A percentile compares a stretch with the other conserved stretches of the same genome.
Conservation (phyloP, 1,284 basidiomycete species). For the Apiotrichum mycotoxinovorans region DNA sequence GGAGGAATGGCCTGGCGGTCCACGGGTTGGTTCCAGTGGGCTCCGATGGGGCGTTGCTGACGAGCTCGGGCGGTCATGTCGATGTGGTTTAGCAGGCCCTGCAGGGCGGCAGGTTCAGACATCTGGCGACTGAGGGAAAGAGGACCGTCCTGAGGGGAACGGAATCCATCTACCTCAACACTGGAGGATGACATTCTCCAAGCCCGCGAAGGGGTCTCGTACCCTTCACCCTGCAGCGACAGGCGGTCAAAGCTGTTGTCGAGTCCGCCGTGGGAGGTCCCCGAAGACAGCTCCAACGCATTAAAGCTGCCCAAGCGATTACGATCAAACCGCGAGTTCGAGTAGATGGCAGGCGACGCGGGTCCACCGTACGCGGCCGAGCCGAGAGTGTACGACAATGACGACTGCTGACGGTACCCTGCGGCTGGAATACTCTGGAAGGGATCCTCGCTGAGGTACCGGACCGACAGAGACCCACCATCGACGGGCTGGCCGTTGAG, state of each 20-base stretch:
- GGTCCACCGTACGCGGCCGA: conserved; percentile 20
- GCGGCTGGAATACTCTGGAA: conserved; percentile 14
- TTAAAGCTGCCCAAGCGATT: neutral
- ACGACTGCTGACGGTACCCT: neutral
- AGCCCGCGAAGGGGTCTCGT: neutral
- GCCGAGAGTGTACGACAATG: conserved; percentile 18
- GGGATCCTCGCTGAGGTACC: conserved; percentile 7
- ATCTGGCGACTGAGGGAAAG: neutral
- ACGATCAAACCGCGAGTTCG: conserved; percentile 2
- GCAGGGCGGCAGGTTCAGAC: conserved; percentile 16
- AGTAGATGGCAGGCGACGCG: neutral
- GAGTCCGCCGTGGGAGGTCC: neutral
- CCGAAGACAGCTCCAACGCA: neutral
- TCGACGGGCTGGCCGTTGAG: conserved; percentile 25
- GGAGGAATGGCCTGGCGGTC: conserved; percentile 35
- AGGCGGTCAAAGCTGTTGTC: neutral
- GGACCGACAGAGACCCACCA: conserved; percentile 16
- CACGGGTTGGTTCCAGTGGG: conserved; percentile 15
- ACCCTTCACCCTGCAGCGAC: neutral
- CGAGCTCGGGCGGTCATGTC: conserved; percentile 28
- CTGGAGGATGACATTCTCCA: neutral
- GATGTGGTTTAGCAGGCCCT: conserved; percentile 29
- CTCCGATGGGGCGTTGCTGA: conserved; percentile 7
- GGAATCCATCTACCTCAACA: neutral
- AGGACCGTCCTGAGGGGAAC: neutral